Evolutionary conservation across 305 asterid species (phyloP).

Genomic region (Nicotiana rustica): DNA sequence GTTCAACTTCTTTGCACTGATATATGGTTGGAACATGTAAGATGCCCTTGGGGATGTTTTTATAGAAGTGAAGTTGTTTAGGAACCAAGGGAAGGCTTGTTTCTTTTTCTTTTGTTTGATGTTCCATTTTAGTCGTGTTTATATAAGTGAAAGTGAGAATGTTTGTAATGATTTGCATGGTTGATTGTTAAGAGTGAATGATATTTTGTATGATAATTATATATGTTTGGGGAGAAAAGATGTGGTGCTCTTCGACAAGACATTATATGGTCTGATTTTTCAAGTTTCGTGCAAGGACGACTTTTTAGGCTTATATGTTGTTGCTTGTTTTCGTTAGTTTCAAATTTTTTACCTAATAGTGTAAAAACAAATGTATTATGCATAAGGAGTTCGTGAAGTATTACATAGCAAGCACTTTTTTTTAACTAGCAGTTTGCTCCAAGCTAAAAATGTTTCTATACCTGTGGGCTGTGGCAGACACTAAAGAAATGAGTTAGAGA

Average conservation of each 20-base stretch:
- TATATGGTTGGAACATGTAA: background rate
- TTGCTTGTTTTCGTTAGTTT: background rate
- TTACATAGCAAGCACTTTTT: background rate
- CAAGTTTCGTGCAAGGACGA: too few relatives aligned
- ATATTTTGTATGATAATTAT: background rate
- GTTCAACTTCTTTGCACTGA: background rate
- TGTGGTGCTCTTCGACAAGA: background rate
- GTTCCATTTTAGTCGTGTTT: background rate
- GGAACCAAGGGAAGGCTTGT: background rate
- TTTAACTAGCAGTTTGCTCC: background rate
- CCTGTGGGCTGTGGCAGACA: background rate
- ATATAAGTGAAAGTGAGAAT: constrained; percentile 31
- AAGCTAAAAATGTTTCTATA: background rate
- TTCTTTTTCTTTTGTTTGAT: background rate
- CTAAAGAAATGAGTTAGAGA: background rate
- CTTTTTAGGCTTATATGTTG: background rate
- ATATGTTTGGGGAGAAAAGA: background rate
- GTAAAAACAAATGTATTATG: background rate
- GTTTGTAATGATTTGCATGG: background rate
- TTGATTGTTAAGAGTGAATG: background rate
- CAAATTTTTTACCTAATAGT: background rate
- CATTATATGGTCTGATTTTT: background rate
- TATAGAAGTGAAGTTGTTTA: background rate
- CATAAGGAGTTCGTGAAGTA: background rate
- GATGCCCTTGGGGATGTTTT: background rate